phyloP scores from a whole-genome alignment of 2,329 filamentous ascomycete species.

The Capronia coronata region DNA sequence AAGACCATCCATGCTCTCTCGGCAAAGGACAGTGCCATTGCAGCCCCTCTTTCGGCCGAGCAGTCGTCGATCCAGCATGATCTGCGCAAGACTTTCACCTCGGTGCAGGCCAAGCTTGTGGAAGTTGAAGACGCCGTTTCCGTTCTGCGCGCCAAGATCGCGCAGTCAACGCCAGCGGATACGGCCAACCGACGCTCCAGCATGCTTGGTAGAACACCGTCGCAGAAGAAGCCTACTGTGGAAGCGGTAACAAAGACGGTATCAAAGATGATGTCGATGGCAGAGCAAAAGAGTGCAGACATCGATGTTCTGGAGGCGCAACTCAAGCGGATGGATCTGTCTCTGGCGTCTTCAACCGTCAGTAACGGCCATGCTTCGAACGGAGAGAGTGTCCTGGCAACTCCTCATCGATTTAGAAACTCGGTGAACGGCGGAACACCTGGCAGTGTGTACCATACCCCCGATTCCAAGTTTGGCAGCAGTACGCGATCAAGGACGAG shows the following conservation, averaged over 20 bases:
- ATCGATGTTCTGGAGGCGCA: conserved; percentile 85
- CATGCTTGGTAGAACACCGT: conserved; percentile 22
- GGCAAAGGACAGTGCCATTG: conserved; percentile 62
- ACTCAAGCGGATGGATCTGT: conserved; percentile 64
- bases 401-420: conserved; percentile 13
- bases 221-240: conserved; percentile 66
- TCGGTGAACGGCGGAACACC: conserved; percentile 19
- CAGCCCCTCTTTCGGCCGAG: conserved; percentile 74
- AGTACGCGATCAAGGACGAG: conserved; percentile 18
- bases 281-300: conserved; percentile 83
- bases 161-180: conserved; percentile 48
- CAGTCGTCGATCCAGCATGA: conserved; percentile 78
- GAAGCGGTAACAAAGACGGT: conserved; percentile 91
- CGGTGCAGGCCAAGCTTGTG: conserved; percentile 65
- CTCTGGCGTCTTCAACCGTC: conserved; percentile 6
- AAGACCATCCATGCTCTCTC: conserved; percentile 64
- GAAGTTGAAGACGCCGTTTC: conserved; percentile 75
- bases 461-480: conserved; percentile 23
- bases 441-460: conserved; percentile 28
- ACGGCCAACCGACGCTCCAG: conserved; percentile 42
- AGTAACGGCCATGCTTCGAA: conserved; percentile 16
- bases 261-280: conserved; percentile 83
- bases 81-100: conserved; percentile 66
- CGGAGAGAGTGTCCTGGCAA: conserved; percentile 4
- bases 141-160: conserved; percentile 71